Percentiles rank a stretch among this genome's conserved stretches.
These are phyloP conservation scores for Keqinozyma sinolaborantium DNA, from an alignment of 1,139 yeast species.

Conservation along the genomic window DNA sequence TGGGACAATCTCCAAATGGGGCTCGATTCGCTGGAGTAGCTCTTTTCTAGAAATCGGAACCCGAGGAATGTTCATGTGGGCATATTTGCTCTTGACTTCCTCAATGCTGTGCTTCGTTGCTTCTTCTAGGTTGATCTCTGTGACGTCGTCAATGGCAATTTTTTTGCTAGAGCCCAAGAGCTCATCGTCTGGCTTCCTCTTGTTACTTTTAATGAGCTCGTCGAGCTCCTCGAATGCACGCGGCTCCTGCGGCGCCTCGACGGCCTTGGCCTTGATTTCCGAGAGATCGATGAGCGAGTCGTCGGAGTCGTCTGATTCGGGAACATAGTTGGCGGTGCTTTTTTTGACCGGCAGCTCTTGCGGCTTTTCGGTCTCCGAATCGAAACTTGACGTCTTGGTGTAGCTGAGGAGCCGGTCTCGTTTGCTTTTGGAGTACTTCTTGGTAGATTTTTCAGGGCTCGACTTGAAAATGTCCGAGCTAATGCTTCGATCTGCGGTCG, in stretches of 20 bases:
- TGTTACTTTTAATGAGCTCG: neutral
- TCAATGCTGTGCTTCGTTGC: constrained; percentile 13
- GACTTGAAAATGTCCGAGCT: too few relatives aligned
- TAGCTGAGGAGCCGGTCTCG: neutral
- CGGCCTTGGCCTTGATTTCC: neutral
- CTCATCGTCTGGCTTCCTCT: neutral
- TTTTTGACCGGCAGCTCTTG: too few relatives aligned
- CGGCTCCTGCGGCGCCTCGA: neutral
- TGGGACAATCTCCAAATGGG: constrained; percentile 31
- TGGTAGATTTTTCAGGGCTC: too few relatives aligned
- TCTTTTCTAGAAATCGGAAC: constrained; percentile 21
- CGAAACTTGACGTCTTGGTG: neutral
- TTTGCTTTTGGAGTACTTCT: too few relatives aligned
- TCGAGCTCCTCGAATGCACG: neutral
- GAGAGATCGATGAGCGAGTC: neutral
- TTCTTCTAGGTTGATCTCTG: constrained; percentile 3
- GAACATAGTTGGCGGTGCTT: neutral
- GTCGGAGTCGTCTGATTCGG: neutral
- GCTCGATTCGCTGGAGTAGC: constrained; percentile 21
- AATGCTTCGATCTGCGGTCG: too few relatives aligned
- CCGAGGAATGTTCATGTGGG: constrained; percentile 19
- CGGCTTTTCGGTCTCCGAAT: neutral
- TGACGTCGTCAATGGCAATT: neutral
- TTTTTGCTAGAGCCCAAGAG: neutral
- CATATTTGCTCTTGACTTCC: constrained; percentile 17